A percentile compares a stretch with the other conserved stretches of the same genome.
Conservation (phyloP, 179 eudicot species). For the Heliamphora pulchella region DNA sequence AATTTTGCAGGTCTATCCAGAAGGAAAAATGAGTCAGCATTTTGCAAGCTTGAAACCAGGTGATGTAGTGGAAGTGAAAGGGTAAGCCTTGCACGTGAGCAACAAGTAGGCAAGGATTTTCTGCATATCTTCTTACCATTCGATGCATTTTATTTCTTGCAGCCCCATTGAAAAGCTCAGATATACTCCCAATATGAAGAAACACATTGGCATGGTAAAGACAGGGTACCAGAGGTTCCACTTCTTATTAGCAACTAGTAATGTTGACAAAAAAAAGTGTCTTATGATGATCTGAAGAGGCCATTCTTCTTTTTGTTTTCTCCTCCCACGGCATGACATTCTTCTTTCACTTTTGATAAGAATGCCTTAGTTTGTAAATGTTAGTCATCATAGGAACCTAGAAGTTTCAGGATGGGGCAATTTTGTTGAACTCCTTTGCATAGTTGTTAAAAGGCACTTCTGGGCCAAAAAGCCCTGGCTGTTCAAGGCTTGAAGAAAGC, state of each 20-base stretch:
- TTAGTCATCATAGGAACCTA: not conserved
- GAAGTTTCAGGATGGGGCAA: not conserved
- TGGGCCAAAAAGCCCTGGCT: no score
- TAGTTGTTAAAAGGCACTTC: no score
- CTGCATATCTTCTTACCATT: slow-evolving; percentile 6
- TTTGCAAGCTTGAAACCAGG: slow-evolving; percentile 87
- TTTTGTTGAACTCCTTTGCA: not conserved
- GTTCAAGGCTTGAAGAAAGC: no score
- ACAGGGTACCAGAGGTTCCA: not conserved
- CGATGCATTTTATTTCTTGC: slow-evolving; percentile 24
- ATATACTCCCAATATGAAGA: slow-evolving; percentile 95
- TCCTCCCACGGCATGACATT: not conserved
- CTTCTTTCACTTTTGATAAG: not conserved
- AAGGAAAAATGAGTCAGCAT: slow-evolving; percentile 99
- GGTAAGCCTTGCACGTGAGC: slow-evolving; percentile 37
- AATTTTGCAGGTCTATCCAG: slow-evolving; percentile 68
- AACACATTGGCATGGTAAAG: slow-evolving; percentile 96
- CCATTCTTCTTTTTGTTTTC: not conserved
- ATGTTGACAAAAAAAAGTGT: not conserved
- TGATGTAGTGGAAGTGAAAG: slow-evolving; percentile 91
- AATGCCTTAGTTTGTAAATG: not conserved
- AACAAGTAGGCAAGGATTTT: not conserved
- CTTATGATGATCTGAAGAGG: not conserved
- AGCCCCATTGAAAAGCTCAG: slow-evolving; percentile 94
- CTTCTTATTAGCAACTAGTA: not conserved